phyloP scores from a whole-genome alignment of 495 filamentous ascomycete species.

The Xylaria venustula region DNA sequence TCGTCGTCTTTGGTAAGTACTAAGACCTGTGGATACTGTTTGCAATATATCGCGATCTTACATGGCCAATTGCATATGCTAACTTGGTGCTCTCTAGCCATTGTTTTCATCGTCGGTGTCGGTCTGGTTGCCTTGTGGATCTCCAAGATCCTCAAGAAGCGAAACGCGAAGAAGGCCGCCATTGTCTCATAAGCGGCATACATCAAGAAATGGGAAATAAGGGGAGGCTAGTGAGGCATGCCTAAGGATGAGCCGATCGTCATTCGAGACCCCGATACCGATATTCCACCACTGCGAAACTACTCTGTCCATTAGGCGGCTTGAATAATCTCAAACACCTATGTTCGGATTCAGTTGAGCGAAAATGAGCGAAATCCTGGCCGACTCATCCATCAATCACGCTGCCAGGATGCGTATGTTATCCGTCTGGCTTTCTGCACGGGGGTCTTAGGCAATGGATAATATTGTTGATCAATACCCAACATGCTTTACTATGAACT shows the following conservation, averaged over 20 bases:
- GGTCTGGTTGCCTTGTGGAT: constrained; percentile 47
- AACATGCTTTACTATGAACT: constrained; percentile 9
- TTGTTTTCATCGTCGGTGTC: constrained; percentile 52
- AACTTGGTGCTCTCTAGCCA: constrained; percentile 15
- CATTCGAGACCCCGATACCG: constrained; percentile 2
- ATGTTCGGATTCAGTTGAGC: constrained; percentile 14
- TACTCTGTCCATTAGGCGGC: not conserved
- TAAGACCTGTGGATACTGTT: not conserved
- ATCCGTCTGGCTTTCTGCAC: constrained; percentile 5
- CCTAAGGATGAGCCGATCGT: not conserved
- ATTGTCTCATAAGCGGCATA: constrained; percentile 17
- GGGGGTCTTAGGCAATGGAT: constrained; percentile 11
- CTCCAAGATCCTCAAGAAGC: constrained; percentile 39
- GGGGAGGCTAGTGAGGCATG: constrained; percentile 13
- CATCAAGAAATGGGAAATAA: constrained; percentile 9
- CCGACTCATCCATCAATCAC: constrained; percentile 1
- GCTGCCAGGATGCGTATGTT: constrained; percentile 7
- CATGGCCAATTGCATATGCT: not conserved
- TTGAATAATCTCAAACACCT: not conserved
- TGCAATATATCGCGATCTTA: not conserved
- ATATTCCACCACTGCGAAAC: constrained; percentile 4
- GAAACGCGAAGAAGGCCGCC: constrained; percentile 35
- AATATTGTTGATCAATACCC: constrained; percentile 18
- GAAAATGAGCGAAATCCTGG: constrained; percentile 12
- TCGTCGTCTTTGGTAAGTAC: constrained; percentile 46